Percentiles rank a stretch among this genome's conserved stretches.
phyloP scores from a whole-genome alignment of 2,329 filamentous ascomycete genomes.

The Penicillium sp. region DNA sequence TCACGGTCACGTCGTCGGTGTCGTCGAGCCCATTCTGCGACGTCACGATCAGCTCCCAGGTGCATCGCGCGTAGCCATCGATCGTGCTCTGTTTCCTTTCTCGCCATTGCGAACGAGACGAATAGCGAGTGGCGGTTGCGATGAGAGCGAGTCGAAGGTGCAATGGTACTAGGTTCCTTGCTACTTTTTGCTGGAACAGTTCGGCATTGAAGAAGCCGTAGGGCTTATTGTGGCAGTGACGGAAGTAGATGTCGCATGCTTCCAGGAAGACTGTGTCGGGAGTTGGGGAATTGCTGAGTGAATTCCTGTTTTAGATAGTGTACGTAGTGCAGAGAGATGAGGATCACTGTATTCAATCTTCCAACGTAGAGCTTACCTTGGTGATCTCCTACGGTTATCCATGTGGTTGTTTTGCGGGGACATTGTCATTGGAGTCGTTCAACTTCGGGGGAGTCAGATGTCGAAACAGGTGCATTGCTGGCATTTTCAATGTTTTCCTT shows the following conservation, averaged over 20 bases:
- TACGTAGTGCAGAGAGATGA: not conserved
- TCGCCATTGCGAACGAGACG: conserved; percentile 28
- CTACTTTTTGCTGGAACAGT: conserved; percentile 18
- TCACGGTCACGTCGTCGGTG: conserved; percentile 20
- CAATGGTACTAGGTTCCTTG: conserved; percentile 13
- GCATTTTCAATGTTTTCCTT: not conserved
- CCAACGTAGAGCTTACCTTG: not conserved
- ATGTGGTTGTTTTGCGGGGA: not conserved
- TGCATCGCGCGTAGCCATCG: conserved; percentile 24
- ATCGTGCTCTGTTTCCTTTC: conserved; percentile 29
- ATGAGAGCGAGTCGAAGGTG: conserved; percentile 20
- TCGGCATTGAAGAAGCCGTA: conserved; percentile 23
- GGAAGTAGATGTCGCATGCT: conserved; percentile 26
- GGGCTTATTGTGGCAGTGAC: conserved; percentile 27
- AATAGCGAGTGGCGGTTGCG: conserved; percentile 35
- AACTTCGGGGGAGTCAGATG: not conserved
- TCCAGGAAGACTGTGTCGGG: conserved; percentile 22
- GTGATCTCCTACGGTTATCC: not conserved
- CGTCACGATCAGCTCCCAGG: conserved; percentile 25
- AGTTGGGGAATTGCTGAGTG: conserved; percentile 2
- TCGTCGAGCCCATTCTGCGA: conserved; percentile 16
- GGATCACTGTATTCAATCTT: not conserved
- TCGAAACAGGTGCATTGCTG: not conserved
- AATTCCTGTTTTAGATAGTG: not conserved
- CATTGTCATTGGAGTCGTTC: not conserved